Evolutionary conservation across 2,329 filamentous ascomycete species (phyloP).

Genomic region (Penicillium sp.): DNA sequence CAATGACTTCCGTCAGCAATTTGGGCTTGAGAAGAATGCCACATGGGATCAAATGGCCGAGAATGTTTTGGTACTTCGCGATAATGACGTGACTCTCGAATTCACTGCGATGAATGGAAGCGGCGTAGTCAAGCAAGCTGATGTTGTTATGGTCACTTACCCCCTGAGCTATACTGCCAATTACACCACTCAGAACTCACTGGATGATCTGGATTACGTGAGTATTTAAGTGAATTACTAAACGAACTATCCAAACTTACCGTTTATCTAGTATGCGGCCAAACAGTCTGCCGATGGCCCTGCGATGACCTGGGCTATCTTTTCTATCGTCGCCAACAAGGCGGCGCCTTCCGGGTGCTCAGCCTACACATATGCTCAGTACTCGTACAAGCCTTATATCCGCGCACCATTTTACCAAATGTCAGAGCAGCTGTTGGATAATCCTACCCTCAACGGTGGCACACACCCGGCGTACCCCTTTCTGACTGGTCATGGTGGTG

Average conservation of each 20-base stretch:
- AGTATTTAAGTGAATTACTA: slow-evolving; percentile 26
- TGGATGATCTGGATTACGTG: slow-evolving; percentile 66
- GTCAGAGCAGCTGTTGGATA: slow-evolving; percentile 70
- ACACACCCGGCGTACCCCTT: slow-evolving; percentile 73
- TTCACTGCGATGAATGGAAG: slow-evolving; percentile 70
- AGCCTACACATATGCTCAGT: slow-evolving; percentile 69
- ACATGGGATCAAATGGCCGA: slow-evolving; percentile 62
- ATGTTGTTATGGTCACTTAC: slow-evolving; percentile 70
- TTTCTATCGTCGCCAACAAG: slow-evolving; percentile 68
- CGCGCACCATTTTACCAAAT: slow-evolving; percentile 72
- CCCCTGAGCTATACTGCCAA: slow-evolving; percentile 65
- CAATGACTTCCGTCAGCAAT: slow-evolving; percentile 61
- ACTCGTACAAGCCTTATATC: slow-evolving; percentile 66
- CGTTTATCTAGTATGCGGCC: slow-evolving; percentile 60
- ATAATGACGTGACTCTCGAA: slow-evolving; percentile 66
- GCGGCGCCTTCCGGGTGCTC: slow-evolving; percentile 70
- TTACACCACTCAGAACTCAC: slow-evolving; percentile 52
- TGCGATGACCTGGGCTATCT: slow-evolving; percentile 74
- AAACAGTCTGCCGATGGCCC: slow-evolving; percentile 71
- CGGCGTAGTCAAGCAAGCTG: slow-evolving; percentile 72
- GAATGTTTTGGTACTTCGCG: slow-evolving; percentile 60
- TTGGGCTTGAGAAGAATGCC: slow-evolving; percentile 59
- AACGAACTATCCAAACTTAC: neutral
- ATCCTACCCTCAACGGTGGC: slow-evolving; percentile 64
- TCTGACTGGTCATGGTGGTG: slow-evolving; percentile 71